Evolutionary conservation across 1,284 basidiomycete genomes (phyloP).

Genomic region (Sanghuangporus weigelae): DNA sequence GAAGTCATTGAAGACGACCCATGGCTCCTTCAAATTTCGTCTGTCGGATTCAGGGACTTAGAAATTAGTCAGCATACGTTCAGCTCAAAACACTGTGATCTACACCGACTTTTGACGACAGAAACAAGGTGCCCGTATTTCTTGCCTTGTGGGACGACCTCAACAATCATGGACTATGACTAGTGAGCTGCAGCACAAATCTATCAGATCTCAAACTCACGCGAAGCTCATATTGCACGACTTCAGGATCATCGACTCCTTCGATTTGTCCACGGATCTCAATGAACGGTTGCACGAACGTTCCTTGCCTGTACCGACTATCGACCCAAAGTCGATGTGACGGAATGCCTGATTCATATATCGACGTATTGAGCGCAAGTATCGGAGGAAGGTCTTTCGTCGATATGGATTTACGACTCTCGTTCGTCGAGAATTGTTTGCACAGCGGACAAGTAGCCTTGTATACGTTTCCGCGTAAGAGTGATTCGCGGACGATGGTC

Average conservation of each 20-base stretch:
- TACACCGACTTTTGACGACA: slow-evolving; percentile 64
- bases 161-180: slow-evolving; percentile 71
- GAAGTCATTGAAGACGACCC: slow-evolving; percentile 99
- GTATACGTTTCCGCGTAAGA: slow-evolving; percentile 78
- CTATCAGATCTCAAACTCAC: slow-evolving; percentile 37
- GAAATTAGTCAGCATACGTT: slow-evolving; percentile 6
- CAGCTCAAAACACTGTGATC: not conserved
- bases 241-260: slow-evolving; percentile 51
- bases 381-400: slow-evolving; percentile 74
- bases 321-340: slow-evolving; percentile 73
- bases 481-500: slow-evolving; percentile 68
- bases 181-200: not conserved
- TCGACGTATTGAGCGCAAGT: slow-evolving; percentile 84
- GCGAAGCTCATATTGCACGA: slow-evolving; percentile 65
- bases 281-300: slow-evolving; percentile 52
- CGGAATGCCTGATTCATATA: slow-evolving; percentile 67
- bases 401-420: slow-evolving; percentile 67
- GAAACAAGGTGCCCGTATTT: slow-evolving; percentile 86
- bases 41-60: slow-evolving; percentile 64
- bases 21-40: slow-evolving; percentile 48
- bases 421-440: slow-evolving; percentile 70
- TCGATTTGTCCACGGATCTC: slow-evolving; percentile 54
- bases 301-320: slow-evolving; percentile 34
- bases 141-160: slow-evolving; percentile 69
- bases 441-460: slow-evolving; percentile 86